phyloP scores from a whole-genome alignment of 805 yeast genomes.

The Naumovozyma castellii region DNA sequence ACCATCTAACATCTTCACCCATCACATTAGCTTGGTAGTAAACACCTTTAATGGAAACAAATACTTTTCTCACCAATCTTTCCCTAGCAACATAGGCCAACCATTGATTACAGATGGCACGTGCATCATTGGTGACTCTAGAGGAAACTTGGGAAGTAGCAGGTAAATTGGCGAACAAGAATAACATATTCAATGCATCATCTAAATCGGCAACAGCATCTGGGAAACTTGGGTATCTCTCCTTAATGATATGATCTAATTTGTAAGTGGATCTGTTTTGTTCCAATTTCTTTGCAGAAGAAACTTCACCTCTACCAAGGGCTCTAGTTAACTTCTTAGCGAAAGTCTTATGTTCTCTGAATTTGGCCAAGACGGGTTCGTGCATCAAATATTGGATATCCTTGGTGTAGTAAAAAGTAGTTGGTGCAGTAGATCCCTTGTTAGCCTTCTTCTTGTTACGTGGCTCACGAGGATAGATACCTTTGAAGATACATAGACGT shows the following conservation, averaged over 20 bases:
- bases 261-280: conserved; percentile 61
- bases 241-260: conserved; percentile 84
- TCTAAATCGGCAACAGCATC: conserved; percentile 92
- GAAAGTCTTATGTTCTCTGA: conserved; percentile 92
- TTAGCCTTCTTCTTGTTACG: conserved; percentile 92
- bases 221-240: conserved; percentile 86
- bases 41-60: conserved; percentile 94
- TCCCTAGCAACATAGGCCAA: conserved; percentile 85
- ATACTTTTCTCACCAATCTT: conserved; percentile 72
- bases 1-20: conserved; percentile 94
- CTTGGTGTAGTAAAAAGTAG: conserved; percentile 85
- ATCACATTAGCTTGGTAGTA: conserved; percentile 83
- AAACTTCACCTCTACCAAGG: conserved; percentile 83
- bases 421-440: conserved; percentile 94
- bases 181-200: conserved; percentile 91
- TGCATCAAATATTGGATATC: conserved; percentile 92
- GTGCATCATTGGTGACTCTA: conserved; percentile 80
- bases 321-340: conserved; percentile 84
- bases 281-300: conserved; percentile 80
- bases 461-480: conserved; percentile 95
- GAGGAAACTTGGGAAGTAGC: conserved; percentile 78
- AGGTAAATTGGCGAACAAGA: conserved; percentile 88
- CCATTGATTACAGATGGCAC: conserved; percentile 86
- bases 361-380: conserved; percentile 84
- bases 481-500: conserved; percentile 94